Conservation (phyloP, 371 early-diverging fungal genomes). For the Mucor circinelloides region DNA sequence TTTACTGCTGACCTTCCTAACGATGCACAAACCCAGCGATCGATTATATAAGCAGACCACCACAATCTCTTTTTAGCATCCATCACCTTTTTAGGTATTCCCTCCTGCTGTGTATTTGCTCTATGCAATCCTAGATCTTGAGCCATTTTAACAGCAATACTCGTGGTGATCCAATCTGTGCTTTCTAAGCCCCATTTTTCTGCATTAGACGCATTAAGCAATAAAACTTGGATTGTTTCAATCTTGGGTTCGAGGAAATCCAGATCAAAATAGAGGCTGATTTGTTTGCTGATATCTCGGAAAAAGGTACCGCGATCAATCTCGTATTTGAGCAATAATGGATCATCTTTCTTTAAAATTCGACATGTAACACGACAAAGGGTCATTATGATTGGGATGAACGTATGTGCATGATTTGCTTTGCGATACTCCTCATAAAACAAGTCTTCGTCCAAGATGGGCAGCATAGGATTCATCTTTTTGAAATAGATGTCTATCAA, state of each 20-base stretch:
- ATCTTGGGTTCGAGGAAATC: slow-evolving; percentile 38
- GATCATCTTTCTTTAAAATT: slow-evolving; percentile 27
- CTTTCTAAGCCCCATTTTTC: slow-evolving; percentile 37
- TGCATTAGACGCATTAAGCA: slow-evolving; percentile 24
- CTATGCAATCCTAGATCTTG: slow-evolving; percentile 49
- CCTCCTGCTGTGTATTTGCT: slow-evolving; percentile 30
- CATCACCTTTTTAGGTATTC: slow-evolving; percentile 13
- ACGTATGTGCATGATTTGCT: neutral
- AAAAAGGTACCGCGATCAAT: slow-evolving; percentile 19
- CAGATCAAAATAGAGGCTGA: slow-evolving; percentile 16
- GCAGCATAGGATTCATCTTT: slow-evolving; percentile 31
- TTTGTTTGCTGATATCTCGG: slow-evolving; percentile 10
- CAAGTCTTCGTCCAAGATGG: slow-evolving; percentile 40
- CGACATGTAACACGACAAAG: slow-evolving; percentile 28
- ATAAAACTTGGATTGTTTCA: slow-evolving; percentile 34
- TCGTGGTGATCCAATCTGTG: slow-evolving; percentile 37
- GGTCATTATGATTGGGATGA: slow-evolving; percentile 21
- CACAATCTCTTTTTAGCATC: slow-evolving; percentile 40
- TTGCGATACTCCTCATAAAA: slow-evolving; percentile 33
- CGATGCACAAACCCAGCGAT: slow-evolving; percentile 46
- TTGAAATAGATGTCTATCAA: slow-evolving; percentile 36
- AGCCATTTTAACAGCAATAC: slow-evolving; percentile 51
- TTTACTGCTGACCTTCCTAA: slow-evolving; percentile 39
- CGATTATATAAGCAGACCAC: slow-evolving; percentile 51
- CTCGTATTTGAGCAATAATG: slow-evolving; percentile 23